A percentile compares a stretch with the other conserved stretches of the same genome.
Evolutionary conservation across 768 basidiomycete genomes (phyloP).

Genomic region (Tulasnella sp.): DNA sequence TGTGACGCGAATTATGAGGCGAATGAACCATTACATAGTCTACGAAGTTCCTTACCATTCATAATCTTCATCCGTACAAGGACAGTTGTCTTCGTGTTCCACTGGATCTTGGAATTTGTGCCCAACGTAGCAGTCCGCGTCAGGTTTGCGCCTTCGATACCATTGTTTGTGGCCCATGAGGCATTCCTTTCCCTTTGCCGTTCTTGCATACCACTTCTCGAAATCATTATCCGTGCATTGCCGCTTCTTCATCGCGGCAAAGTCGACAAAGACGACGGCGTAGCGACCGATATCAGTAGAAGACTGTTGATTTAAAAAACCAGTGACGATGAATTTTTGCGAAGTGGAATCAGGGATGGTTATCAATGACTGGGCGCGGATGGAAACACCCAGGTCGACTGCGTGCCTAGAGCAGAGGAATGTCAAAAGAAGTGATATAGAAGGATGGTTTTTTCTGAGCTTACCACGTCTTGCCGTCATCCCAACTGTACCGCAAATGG

Average conservation of each 20-base stretch:
- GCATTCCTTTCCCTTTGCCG: slow-evolving; percentile 62
- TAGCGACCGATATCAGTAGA: slow-evolving; percentile 54
- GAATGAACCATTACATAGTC: not conserved
- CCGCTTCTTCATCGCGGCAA: slow-evolving; percentile 59
- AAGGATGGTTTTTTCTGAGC: slow-evolving; percentile 35
- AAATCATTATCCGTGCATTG: slow-evolving; percentile 72
- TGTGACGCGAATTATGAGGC: slow-evolving; percentile 37
- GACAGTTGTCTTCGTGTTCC: slow-evolving; percentile 75
- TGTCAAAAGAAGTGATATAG: not conserved
- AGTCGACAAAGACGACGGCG: slow-evolving; percentile 78
- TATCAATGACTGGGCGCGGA: slow-evolving; percentile 73
- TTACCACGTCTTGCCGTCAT: slow-evolving; percentile 81
- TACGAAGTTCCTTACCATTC: slow-evolving; percentile 65
- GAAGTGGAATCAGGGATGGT: slow-evolving; percentile 94
- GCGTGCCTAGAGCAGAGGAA: slow-evolving; percentile 52
- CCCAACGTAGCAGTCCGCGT: slow-evolving; percentile 85
- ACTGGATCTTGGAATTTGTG: slow-evolving; percentile 86
- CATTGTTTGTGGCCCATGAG: slow-evolving; percentile 99
- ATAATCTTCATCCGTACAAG: slow-evolving; percentile 82
- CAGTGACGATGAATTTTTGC: slow-evolving; percentile 90
- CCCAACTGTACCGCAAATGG: slow-evolving; percentile 68
- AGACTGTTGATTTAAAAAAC: slow-evolving; percentile 63
- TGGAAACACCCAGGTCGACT: slow-evolving; percentile 62
- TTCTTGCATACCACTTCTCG: slow-evolving; percentile 83
- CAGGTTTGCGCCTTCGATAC: slow-evolving; percentile 78